Base-by-base conservation (phyloP, 2,329 filamentous ascomycete species). In the Colletotrichum truncatum region DNA sequence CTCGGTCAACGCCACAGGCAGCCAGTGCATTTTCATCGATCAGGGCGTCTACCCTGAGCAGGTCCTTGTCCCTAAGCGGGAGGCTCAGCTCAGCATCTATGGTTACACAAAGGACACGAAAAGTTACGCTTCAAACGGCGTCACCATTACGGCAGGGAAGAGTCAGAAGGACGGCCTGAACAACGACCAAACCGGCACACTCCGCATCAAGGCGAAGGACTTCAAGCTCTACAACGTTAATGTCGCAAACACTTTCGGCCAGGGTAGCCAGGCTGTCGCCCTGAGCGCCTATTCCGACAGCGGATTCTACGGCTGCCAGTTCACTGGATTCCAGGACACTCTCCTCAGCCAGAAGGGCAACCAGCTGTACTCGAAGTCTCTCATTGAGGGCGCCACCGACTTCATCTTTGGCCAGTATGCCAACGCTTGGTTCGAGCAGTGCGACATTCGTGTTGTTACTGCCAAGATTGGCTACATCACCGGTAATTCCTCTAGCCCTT, bases 1-100 rank as follows among this genome's bases (percentile, higher is more conserved):
- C 8, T 85, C 83, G n/a, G 84, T 82, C 0, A 78, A 80, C 1
- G 80, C 81, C 6, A 81, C 82, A 2, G 68, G 75, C 1, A 79
- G 79, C 1, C 86, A 89, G 64, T 86, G 83, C 71, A 88, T 91
- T 76, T 91, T 91, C 77, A 85, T 91, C 74, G 88, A 85, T 34
- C 90, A 91, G 1, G 87, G 87, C 2, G 88, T 84, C 16, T 90
- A 89, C 78, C 77, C 76, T 21, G 87, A 89, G 73, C 87, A 89
- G 70, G 86, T 90, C 32, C 84, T 84, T 63, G 80, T 89, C 18
- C 73, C 81, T 6, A 72, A 74, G 1, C 81, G 85, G 56, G 78
- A 76, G 4, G 85, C 83, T 2, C 76, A 81, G n/a, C 77, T 89
- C 36, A 83, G 84, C 25, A 82, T 89, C 64, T 80, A 77, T 76